Evolutionary conservation across 2,329 filamentous ascomycete species (phyloP).

Genomic region (Neofusicoccum umdonicola): DNA sequence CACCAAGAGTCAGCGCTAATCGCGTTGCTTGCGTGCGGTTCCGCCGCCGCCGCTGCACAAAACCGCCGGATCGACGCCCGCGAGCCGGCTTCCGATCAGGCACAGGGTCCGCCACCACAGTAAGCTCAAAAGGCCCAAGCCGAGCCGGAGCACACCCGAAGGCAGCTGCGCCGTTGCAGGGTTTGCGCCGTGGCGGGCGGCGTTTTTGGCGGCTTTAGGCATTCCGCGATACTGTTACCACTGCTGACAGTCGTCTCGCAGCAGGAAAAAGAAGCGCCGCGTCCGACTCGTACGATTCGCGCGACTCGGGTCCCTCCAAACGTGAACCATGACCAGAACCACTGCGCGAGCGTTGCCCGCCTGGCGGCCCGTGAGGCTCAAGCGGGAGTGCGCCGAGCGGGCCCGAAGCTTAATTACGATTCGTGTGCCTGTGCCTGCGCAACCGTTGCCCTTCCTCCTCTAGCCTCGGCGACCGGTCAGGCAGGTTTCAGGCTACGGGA

Average conservation of each 20-base stretch:
- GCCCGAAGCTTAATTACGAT: neutral
- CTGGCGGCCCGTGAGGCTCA: neutral
- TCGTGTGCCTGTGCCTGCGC: neutral
- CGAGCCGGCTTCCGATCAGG: constrained; percentile 4
- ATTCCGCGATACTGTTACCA: neutral
- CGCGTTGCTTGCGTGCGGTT: neutral
- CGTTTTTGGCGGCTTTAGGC: neutral
- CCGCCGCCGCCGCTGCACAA: neutral
- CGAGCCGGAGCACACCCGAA: neutral
- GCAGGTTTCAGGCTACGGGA: neutral
- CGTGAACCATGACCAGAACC: neutral
- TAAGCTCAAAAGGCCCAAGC: neutral
- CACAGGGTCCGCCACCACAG: neutral
- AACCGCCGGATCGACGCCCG: neutral
- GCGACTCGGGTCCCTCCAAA: neutral
- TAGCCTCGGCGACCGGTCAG: neutral
- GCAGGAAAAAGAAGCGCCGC: neutral
- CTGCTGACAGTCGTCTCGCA: neutral
- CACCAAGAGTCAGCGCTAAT: neutral
- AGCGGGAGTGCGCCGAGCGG: neutral
- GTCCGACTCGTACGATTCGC: neutral
- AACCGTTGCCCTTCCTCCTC: neutral
- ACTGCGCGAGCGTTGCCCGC: neutral
- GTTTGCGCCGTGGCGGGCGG: too few species aligned
- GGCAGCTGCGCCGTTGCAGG: neutral